A percentile compares a stretch with the other conserved stretches of the same genome.
Conservation (phyloP, 2,329 filamentous ascomycete genomes). For the Aspergillus hiratsukae region DNA sequence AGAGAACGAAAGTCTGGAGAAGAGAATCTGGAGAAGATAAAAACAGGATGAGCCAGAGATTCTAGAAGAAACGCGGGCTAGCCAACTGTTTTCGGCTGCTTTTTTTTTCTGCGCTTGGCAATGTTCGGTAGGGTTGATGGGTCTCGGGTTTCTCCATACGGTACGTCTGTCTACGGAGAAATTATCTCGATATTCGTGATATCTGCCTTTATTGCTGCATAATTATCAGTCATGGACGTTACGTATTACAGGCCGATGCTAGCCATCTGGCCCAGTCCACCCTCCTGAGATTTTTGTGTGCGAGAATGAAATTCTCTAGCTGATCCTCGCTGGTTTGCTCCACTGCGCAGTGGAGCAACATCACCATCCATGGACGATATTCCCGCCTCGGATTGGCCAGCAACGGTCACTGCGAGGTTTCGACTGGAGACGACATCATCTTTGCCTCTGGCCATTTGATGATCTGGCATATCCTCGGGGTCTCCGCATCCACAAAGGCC, state of each 20-base stretch:
- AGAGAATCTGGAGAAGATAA: background rate
- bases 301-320: background rate
- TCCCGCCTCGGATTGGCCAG: background rate
- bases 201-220: background rate
- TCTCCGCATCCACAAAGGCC: background rate
- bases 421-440: background rate
- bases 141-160: no score
- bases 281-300: background rate
- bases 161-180: no score
- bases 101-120: background rate
- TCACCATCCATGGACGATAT: background rate
- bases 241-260: background rate
- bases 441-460: background rate
- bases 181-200: background rate
- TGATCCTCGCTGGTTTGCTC: background rate
- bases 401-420: background rate
- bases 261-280: background rate
- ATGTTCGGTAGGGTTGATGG: background rate
- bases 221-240: background rate
- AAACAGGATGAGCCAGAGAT: background rate
- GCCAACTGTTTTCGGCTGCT: background rate
- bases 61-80: background rate
- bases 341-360: background rate
- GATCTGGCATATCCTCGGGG: background rate
- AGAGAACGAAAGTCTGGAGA: background rate